Evolutionary conservation across 1,139 yeast species (phyloP).

Genomic region (Geotrichum candidum): DNA sequence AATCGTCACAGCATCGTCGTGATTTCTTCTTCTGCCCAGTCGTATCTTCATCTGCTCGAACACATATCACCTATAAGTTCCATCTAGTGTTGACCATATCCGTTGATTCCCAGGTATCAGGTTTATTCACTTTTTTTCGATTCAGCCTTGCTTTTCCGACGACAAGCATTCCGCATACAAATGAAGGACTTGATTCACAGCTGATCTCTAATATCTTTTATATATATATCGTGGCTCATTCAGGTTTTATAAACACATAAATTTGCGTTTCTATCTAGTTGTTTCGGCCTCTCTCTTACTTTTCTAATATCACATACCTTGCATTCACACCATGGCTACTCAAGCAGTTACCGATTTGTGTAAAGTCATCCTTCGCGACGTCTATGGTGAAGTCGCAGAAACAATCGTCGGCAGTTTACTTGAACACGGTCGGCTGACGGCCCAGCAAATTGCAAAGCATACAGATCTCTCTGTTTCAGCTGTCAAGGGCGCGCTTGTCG

Average conservation of each 20-base stretch:
- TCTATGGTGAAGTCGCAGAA: slow-evolving; percentile 37
- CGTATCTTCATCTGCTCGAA: background rate
- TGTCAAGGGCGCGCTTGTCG: slow-evolving; percentile 36
- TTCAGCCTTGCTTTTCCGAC: background rate
- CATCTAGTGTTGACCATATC: background rate
- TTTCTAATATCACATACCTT: background rate
- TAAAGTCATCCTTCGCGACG: slow-evolving; percentile 32
- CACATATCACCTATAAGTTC: no score
- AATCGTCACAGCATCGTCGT: background rate
- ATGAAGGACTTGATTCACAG: slow-evolving; percentile 5
- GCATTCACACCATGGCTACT: slow-evolving; percentile 27
- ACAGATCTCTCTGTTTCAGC: slow-evolving; percentile 31
- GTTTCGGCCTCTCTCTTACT: background rate
- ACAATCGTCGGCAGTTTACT: slow-evolving; percentile 33
- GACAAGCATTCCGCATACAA: background rate
- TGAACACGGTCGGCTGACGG: slow-evolving; percentile 35
- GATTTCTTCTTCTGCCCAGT: background rate
- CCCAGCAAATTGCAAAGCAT: slow-evolving; percentile 29
- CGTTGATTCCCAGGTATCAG: background rate
- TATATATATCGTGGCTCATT: background rate
- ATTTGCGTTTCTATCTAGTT: background rate
- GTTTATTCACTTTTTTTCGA: background rate
- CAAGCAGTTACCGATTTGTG: slow-evolving; percentile 35
- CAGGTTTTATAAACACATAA: background rate
- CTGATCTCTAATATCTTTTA: background rate